These are phyloP conservation scores for Vaccinium myrtillus DNA, from an alignment of 148 eudicot genomes.

Conservation along the genomic window DNA sequence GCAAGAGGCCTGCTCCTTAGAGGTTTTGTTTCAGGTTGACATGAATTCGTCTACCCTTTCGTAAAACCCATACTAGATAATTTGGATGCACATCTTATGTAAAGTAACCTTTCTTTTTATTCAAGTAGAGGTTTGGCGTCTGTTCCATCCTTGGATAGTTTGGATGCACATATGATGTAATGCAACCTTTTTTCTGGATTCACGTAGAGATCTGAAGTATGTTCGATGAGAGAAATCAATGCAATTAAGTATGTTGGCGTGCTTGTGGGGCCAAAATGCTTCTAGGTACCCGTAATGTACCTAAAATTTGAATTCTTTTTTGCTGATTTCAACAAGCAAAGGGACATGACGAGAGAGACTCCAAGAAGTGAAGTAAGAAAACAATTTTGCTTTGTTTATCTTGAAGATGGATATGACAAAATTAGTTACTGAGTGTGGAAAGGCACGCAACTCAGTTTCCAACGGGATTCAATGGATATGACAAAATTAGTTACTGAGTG, in stretches of 20 bases:
- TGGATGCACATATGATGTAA: neutral
- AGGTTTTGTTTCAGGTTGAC: conserved; percentile 32
- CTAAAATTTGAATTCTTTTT: too few species aligned
- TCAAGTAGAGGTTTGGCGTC: too few species aligned
- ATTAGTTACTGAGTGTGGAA: neutral
- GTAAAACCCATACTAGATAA: neutral
- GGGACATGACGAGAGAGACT: neutral
- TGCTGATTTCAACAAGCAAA: too few species aligned
- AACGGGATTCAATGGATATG: too few species aligned
- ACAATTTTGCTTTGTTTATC: neutral
- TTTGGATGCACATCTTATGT: neutral
- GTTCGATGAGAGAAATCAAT: neutral
- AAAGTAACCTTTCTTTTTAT: neutral
- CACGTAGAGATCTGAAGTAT: neutral
- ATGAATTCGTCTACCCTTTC: neutral
- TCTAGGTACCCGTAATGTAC: too few species aligned
- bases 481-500: too few species aligned
- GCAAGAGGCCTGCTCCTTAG: conserved; percentile 25
- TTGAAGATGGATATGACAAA: neutral
- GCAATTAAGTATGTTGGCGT: too few species aligned
- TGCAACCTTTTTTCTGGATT: neutral
- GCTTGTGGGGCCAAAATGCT: too few species aligned
- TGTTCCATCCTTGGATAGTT: too few species aligned
- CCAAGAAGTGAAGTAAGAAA: neutral
- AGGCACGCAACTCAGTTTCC: too few species aligned